These are phyloP conservation scores for Globisporangium splendens DNA, from an alignment of 352 stramenopile species.

Conservation along the genomic window DNA sequence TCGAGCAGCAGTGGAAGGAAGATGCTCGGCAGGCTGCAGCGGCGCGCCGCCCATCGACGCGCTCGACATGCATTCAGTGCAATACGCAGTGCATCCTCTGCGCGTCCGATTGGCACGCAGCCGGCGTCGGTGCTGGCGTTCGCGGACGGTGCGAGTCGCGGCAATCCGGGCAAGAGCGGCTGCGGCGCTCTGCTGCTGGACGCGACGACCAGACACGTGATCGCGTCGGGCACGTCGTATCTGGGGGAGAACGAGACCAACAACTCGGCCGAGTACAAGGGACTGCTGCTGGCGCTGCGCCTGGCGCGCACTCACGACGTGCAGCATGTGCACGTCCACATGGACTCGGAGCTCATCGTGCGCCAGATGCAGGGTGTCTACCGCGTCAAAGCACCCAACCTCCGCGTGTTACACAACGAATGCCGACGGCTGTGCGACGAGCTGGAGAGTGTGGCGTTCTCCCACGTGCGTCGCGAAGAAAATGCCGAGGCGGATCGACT, in stretches of 20 bases:
- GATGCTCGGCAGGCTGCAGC: no score
- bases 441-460: slow-evolving; percentile 42
- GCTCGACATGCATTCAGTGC: background rate
- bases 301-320: slow-evolving; percentile 39
- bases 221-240: slow-evolving; percentile 40
- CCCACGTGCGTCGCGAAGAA: slow-evolving; percentile 42
- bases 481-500: slow-evolving; percentile 58
- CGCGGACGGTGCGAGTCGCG: slow-evolving; percentile 66
- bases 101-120: background rate
- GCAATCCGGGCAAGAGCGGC: slow-evolving; percentile 57
- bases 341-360: slow-evolving; percentile 82
- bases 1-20: no score
- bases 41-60: no score
- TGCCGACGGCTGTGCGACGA: slow-evolving; percentile 29
- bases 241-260: slow-evolving; percentile 67
- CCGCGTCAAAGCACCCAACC: slow-evolving; percentile 60
- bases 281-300: slow-evolving; percentile 52
- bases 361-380: slow-evolving; percentile 73
- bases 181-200: slow-evolving; percentile 63
- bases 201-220: slow-evolving; percentile 26
- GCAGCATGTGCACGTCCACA: slow-evolving; percentile 42
- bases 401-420: slow-evolving; percentile 38
- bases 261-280: slow-evolving; percentile 72
- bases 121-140: slow-evolving; percentile 31
- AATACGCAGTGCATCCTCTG: background rate